These are phyloP conservation scores for Aegilops umbellulata DNA, from an alignment of 176 grass and related monocot species.

Conservation along the genomic window DNA sequence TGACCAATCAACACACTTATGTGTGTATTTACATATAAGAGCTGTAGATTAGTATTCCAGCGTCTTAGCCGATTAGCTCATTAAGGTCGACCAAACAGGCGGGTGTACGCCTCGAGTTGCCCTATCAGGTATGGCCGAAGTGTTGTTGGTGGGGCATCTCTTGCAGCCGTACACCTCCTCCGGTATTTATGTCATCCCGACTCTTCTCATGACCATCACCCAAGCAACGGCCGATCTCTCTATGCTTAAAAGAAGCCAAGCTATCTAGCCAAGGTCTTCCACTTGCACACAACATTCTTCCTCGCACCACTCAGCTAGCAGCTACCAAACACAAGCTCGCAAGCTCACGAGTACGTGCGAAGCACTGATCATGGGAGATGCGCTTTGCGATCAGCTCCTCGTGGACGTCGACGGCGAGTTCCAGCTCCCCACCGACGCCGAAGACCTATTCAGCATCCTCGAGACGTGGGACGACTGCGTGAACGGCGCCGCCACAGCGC, in stretches of 20 bases:
- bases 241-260: conserved; percentile 25
- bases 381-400: conserved; percentile 49
- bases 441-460: conserved; percentile 69
- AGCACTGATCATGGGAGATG: conserved; percentile 32
- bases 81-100: not conserved
- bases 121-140: not conserved
- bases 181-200: conserved; percentile 39
- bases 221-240: conserved; percentile 30
- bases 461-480: conserved; percentile 59
- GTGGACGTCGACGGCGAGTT: conserved; percentile 34
- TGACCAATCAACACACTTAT: too few relatives aligned
- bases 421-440: conserved; percentile 25
- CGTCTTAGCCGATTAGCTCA: not conserved
- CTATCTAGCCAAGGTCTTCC: conserved; percentile 12
- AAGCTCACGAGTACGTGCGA: not conserved
- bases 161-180: conserved; percentile 3
- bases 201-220: conserved; percentile 15
- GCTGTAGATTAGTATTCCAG: not conserved
- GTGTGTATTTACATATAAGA: not conserved
- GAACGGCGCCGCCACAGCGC: not conserved
- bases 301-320: not conserved
- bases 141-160: not conserved
- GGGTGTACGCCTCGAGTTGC: not conserved
- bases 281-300: not conserved
- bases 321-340: not conserved